Conservation (phyloP, 805 yeast genomes). For the Yarrowia keelungensis region DNA sequence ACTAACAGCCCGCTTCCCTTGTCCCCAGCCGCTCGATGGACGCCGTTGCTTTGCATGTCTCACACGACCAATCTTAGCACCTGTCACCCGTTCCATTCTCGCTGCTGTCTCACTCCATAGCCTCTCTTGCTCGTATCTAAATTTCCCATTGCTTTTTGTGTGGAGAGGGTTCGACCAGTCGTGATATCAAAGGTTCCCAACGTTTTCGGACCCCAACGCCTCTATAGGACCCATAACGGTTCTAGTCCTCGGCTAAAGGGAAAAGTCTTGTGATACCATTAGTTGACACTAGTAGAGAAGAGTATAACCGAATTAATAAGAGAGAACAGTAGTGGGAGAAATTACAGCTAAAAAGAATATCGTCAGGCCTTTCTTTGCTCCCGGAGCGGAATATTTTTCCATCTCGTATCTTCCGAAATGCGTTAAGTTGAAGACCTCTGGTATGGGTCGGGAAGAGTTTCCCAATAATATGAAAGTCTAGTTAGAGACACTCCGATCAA, state of each 20-base stretch:
- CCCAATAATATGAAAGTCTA: background rate
- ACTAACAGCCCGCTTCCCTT: background rate
- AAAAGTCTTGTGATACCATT: too few relatives aligned
- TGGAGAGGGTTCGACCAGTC: background rate
- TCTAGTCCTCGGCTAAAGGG: too few relatives aligned
- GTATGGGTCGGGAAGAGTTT: background rate
- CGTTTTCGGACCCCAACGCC: too few relatives aligned
- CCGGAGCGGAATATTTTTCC: too few relatives aligned
- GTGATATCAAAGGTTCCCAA: too few relatives aligned
- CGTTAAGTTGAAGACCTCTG: background rate
- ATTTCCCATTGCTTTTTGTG: background rate
- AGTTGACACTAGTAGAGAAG: too few relatives aligned
- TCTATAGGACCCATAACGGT: too few relatives aligned
- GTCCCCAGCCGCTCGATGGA: conserved; percentile 21
- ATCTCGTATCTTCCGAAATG: background rate
- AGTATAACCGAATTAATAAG: too few relatives aligned
- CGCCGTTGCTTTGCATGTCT: conserved; percentile 9
- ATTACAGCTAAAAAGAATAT: too few relatives aligned
- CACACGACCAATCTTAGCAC: background rate
- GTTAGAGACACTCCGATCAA: background rate
- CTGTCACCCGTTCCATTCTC: background rate
- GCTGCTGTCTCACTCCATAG: background rate
- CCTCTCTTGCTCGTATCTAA: background rate
- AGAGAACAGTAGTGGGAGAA: too few relatives aligned
- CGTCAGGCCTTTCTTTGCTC: too few relatives aligned